Percentiles rank a stretch among this genome's conserved stretches.
Conservation (phyloP, 2,329 filamentous ascomycete genomes). For the Pleoardoris graminearum region DNA sequence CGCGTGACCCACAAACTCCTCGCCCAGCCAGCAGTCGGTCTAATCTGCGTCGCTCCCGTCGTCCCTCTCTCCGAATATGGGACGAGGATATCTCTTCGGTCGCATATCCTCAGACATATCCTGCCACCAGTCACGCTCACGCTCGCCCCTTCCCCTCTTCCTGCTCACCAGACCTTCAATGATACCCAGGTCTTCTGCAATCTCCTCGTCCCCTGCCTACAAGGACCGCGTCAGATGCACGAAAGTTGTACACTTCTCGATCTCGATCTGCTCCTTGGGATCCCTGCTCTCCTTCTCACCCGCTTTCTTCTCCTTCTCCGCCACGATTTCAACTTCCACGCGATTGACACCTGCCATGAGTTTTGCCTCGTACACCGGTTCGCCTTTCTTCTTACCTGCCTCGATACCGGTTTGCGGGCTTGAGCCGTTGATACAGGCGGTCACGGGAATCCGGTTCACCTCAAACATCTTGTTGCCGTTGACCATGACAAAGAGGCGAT, state of each 20-base stretch:
- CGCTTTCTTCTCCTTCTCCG: conserved; percentile 61
- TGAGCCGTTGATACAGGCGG: conserved; percentile 38
- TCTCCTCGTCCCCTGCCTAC: conserved; percentile 4
- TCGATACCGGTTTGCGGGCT: conserved; percentile 28
- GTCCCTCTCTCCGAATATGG: too few species aligned
- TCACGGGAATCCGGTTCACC: conserved; percentile 58
- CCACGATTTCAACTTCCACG: conserved; percentile 77
- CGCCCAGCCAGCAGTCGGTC: background rate
- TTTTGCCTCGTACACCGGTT: conserved; percentile 76
- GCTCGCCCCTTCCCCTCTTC: background rate
- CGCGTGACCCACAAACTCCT: background rate
- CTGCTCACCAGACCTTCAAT: background rate
- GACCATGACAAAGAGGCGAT: conserved; percentile 74
- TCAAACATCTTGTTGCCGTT: conserved; percentile 67
- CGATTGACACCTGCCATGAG: conserved; percentile 74
- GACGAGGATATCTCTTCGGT: too few species aligned
- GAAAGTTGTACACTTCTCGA: conserved; percentile 78
- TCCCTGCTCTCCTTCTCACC: conserved; percentile 26
- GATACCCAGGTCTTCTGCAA: background rate
- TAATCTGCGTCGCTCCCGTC: too few species aligned
- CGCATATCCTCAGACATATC: background rate
- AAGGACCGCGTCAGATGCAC: conserved; percentile 64
- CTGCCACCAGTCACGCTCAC: background rate
- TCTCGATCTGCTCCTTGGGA: conserved; percentile 62
- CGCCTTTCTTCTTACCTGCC: conserved; percentile 50